A percentile compares a stretch with the other conserved stretches of the same genome.
phyloP scores from a whole-genome alignment of 1,284 basidiomycete species.

The Rhodotorula sp. region DNA sequence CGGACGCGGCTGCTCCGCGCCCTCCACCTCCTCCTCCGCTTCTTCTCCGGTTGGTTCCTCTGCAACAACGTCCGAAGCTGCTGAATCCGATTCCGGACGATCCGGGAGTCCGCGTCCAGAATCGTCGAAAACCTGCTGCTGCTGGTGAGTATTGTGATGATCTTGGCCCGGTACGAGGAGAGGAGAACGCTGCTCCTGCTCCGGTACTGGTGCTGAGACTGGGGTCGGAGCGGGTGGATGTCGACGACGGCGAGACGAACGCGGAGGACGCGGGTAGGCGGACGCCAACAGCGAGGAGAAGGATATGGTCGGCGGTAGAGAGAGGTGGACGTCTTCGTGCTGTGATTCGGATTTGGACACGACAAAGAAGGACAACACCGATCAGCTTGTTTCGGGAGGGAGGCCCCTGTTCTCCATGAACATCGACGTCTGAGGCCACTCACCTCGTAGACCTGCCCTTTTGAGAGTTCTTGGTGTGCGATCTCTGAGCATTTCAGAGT shows the following conservation, averaged over 20 bases:
- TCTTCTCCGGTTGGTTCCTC: not conserved
- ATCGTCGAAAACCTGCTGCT: conserved; percentile 58
- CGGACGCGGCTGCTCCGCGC: not conserved
- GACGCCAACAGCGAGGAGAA: conserved; percentile 26
- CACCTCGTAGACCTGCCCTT: conserved; percentile 72
- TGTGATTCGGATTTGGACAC: not conserved
- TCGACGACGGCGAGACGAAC: not conserved
- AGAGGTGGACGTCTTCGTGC: conserved; percentile 39
- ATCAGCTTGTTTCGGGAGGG: too few relatives aligned
- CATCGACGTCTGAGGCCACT: too few relatives aligned
- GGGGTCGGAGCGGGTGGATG: too few relatives aligned
- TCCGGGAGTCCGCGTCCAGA: too few relatives aligned
- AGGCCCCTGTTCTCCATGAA: too few relatives aligned
- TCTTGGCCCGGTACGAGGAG: not conserved
- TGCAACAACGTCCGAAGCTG: too few relatives aligned
- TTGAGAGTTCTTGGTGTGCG: conserved; percentile 73
- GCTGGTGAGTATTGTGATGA: not conserved
- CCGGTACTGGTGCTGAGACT: too few relatives aligned
- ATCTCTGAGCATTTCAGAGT: conserved; percentile 80
- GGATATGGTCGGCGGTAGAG: conserved; percentile 12
- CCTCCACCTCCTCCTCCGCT: not conserved
- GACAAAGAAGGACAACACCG: not conserved
- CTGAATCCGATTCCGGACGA: too few relatives aligned
- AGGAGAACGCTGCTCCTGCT: not conserved
- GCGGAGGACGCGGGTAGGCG: conserved; percentile 4